Evolutionary conservation across 495 filamentous ascomycete species (phyloP).

Genomic region (Lepidopterella palustris): DNA sequence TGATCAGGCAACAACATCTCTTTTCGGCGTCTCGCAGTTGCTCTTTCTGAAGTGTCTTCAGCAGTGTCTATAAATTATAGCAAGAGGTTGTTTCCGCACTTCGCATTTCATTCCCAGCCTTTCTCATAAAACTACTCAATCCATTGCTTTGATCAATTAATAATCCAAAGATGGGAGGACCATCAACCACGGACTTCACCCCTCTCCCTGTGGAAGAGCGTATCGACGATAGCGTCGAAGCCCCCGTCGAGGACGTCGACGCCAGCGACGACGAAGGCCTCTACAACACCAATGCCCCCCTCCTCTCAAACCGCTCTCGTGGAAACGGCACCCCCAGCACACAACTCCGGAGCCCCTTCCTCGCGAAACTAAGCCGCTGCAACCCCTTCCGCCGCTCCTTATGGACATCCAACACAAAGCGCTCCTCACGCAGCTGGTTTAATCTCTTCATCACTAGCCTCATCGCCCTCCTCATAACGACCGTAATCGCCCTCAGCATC

Average conservation of each 20-base stretch:
- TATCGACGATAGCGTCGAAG: constrained; percentile 15
- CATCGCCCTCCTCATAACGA: constrained; percentile 1
- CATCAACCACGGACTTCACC: constrained; percentile 4
- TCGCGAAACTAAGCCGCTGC: not conserved
- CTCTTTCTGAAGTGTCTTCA: not conserved
- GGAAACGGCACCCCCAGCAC: constrained; percentile 5
- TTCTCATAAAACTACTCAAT: not conserved
- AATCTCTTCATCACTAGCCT: constrained; percentile 5
- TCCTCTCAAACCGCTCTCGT: constrained; percentile 10
- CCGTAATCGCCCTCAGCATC: constrained; percentile 8
- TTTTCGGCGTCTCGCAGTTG: not conserved
- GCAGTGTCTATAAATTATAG: not conserved
- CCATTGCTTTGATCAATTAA: not conserved
- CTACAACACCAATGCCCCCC: constrained; percentile 10
- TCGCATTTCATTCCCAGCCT: too few species aligned
- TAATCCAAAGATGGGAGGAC: not conserved
- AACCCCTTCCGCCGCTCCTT: constrained; percentile 1
- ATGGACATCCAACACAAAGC: not conserved
- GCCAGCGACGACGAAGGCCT: constrained; percentile 8
- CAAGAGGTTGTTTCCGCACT: too few species aligned
- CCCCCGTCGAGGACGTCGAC: not conserved
- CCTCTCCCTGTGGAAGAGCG: constrained; percentile 4
- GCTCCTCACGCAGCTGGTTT: constrained; percentile 7
- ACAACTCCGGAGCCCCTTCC: not conserved
- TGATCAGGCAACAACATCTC: not conserved